Conservation (phyloP, 768 basidiomycete genomes). For the Boletellus emodensis region DNA sequence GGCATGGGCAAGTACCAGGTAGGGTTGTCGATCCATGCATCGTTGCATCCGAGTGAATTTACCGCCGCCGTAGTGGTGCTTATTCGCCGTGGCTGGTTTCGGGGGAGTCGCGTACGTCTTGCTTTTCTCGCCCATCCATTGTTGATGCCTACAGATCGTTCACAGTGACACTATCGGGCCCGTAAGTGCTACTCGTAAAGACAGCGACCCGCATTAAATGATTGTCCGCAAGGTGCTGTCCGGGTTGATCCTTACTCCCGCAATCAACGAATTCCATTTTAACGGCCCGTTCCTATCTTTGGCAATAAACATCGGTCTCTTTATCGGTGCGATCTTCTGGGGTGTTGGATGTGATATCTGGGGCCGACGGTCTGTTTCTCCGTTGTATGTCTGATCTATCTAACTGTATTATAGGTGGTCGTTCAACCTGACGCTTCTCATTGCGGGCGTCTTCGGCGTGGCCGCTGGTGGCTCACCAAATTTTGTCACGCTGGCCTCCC, state of each 20-base stretch:
- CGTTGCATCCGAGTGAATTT: not conserved
- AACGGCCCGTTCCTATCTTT: slow-evolving; percentile 47
- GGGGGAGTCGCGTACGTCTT: slow-evolving; percentile 39
- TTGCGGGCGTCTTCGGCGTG: slow-evolving; percentile 51
- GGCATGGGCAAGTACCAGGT: slow-evolving; percentile 59
- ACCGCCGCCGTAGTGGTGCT: slow-evolving; percentile 27
- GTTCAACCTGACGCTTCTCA: slow-evolving; percentile 53
- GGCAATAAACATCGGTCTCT: slow-evolving; percentile 49
- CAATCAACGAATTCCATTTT: slow-evolving; percentile 47
- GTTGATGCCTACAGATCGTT: not conserved
- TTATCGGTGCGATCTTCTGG: slow-evolving; percentile 50
- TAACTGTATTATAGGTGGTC: slow-evolving; percentile 35
- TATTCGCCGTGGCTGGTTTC: slow-evolving; percentile 39
- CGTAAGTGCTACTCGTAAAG: slow-evolving; percentile 18
- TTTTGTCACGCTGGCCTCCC: slow-evolving; percentile 46
- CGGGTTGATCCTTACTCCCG: slow-evolving; percentile 47
- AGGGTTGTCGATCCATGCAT: not conserved
- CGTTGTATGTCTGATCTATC: not conserved
- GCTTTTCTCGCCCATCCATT: not conserved
- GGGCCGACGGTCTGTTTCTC: slow-evolving; percentile 39
- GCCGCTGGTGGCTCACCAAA: slow-evolving; percentile 44
- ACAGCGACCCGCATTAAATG: not conserved
- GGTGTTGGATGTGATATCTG: slow-evolving; percentile 48
- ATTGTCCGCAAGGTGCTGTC: slow-evolving; percentile 31
- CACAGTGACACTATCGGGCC: slow-evolving; percentile 38